These are phyloP conservation scores for Talaromyces sp. DNA, from an alignment of 2,329 filamentous ascomycete genomes.

Conservation along the genomic window DNA sequence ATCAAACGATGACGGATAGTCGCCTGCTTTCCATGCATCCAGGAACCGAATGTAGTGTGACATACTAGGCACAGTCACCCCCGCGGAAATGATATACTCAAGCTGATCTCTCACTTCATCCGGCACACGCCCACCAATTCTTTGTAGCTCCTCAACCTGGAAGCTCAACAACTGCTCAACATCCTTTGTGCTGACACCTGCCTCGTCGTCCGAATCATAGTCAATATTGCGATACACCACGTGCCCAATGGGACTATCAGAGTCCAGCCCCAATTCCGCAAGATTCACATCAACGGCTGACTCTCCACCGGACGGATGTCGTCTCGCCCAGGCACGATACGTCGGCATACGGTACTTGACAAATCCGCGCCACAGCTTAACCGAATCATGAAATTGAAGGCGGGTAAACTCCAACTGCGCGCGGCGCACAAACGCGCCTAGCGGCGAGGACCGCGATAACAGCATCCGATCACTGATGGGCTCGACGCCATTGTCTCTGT, in stretches of 20 bases:
- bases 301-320: conserved; percentile 45
- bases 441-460: conserved; percentile 68
- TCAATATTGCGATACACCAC: conserved; percentile 51
- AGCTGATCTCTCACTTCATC: conserved; percentile 69
- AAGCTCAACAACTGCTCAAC: conserved; percentile 79
- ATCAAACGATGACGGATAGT: conserved; percentile 87
- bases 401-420: conserved; percentile 74
- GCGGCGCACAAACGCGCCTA: conserved; percentile 76
- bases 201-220: conserved; percentile 39
- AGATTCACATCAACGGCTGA: conserved; percentile 61
- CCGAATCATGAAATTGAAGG: conserved; percentile 73
- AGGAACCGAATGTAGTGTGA: conserved; percentile 81
- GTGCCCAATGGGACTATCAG: conserved; percentile 46
- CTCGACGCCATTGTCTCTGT: conserved; percentile 52
- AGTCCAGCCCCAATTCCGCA: conserved; percentile 55
- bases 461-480: conserved; percentile 51
- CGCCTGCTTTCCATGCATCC: conserved; percentile 85
- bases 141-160: conserved; percentile 83
- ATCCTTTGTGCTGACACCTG: conserved; percentile 68
- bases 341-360: conserved; percentile 76
- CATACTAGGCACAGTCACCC: conserved; percentile 65
- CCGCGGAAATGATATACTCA: conserved; percentile 63
- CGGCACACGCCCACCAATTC: conserved; percentile 74
- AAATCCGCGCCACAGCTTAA: conserved; percentile 77
- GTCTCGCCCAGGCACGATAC: conserved; percentile 56